A percentile compares a stretch with the other conserved stretches of the same genome.
These are phyloP conservation scores for Lyophyllum semitale DNA, from an alignment of 768 basidiomycete species.

Conservation along the genomic window DNA sequence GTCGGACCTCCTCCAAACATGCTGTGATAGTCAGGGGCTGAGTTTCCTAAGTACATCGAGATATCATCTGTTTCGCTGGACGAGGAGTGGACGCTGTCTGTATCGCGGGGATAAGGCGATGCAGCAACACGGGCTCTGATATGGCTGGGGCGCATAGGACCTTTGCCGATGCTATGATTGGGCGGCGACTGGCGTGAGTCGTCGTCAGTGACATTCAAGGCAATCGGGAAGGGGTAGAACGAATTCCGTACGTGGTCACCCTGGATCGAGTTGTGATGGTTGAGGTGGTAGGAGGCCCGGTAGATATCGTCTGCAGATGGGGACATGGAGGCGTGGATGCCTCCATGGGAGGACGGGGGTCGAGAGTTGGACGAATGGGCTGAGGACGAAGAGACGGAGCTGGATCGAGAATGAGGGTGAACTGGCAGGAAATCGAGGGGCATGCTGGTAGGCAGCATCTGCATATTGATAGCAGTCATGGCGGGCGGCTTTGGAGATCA, in stretches of 20 bases:
- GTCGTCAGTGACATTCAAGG: slow-evolving; percentile 21
- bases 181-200: slow-evolving; percentile 62
- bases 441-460: slow-evolving; percentile 66
- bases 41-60: slow-evolving; percentile 67
- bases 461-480: slow-evolving; percentile 77
- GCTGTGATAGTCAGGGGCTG: slow-evolving; percentile 61
- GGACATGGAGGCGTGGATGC: slow-evolving; percentile 48
- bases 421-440: slow-evolving; percentile 73
- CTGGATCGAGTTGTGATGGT: slow-evolving; percentile 46
- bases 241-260: slow-evolving; percentile 43
- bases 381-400: slow-evolving; percentile 76
- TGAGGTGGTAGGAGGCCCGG: slow-evolving; percentile 60
- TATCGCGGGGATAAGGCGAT: slow-evolving; percentile 85
- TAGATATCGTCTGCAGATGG: slow-evolving; percentile 71
- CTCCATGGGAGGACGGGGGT: slow-evolving; percentile 77
- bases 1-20: slow-evolving; percentile 58
- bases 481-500: slow-evolving; percentile 17
- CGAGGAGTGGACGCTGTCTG: slow-evolving; percentile 84
- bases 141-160: slow-evolving; percentile 73
- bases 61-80: slow-evolving; percentile 90
- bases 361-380: slow-evolving; percentile 73
- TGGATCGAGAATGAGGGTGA: slow-evolving; percentile 67
- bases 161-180: slow-evolving; percentile 75
- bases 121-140: slow-evolving; percentile 79
- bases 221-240: slow-evolving; percentile 15